Base-by-base conservation (phyloP, 495 filamentous ascomycete genomes). In the Barbatosphaeria neglecta region DNA sequence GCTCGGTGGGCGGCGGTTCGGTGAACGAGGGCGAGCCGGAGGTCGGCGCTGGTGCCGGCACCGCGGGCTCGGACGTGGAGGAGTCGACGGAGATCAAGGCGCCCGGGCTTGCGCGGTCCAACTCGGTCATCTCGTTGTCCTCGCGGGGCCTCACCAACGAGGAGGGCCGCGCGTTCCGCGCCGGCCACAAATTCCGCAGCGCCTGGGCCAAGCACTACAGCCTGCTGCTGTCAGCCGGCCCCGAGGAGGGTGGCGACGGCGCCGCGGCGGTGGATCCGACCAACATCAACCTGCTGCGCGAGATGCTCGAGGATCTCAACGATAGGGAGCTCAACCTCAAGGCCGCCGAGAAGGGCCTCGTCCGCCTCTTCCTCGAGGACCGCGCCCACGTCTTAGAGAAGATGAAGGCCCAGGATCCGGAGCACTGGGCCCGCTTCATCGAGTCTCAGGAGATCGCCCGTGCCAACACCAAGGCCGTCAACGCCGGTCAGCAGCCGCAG, bases 151-250 rank as follows among this genome's bases (percentile, higher is more conserved):
- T 90, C 41, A 81, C 83, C 10, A 75, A 87, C 38, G 92, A 98
- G 66, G 92, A 98, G 74, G 92, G 85, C 39, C 84, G 82, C 31
- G 78, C 90, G 49, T 84, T 94, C 55, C 84, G 88, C 19, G 77
- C 88, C 10, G 86, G 87, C 15, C 87, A 93, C 57, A 77, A 83
- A 50, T 73, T 95, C 48, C 81, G 87, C 17, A 77, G 81, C 2
- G 85, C 57, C 31, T 60, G 70, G 25, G 57, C 69, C 44, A 68
- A 75, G 41, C 59, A 76, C 41, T 66, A 66, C 39, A 52, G 68
- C 17, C 49, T 65, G 9, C 62, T 76, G 9, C 64, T 61, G 7
- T 25, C 31, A n/a, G 31, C 9, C 6, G 58, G 64, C 20, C 49
- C 65, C 3, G 59, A 68, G 27, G 67, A 78, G 47, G 59, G 74